phyloP scores from a whole-genome alignment of 495 filamentous ascomycete genomes.

The Xylona heveae region DNA sequence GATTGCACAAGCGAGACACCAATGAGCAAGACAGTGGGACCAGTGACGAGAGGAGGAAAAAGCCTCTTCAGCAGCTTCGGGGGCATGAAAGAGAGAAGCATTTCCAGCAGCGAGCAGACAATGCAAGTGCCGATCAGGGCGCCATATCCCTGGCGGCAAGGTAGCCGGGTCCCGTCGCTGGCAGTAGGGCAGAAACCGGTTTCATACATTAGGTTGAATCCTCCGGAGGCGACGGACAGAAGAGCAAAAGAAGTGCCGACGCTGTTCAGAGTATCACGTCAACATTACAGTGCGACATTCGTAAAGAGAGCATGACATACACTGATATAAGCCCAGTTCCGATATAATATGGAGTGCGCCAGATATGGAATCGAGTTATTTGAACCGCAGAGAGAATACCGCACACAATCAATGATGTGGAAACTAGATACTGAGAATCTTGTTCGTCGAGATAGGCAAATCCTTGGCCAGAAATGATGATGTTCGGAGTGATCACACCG shows the following conservation, averaged over 20 bases:
- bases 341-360: constrained; percentile 61
- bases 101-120: constrained; percentile 50
- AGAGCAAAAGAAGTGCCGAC: constrained; percentile 75
- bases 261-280: background rate
- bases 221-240: constrained; percentile 64
- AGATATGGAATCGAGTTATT: constrained; percentile 69
- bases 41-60: constrained; percentile 81
- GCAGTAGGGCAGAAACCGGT: constrained; percentile 56
- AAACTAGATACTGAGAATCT: constrained; percentile 63
- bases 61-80: constrained; percentile 47
- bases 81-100: constrained; percentile 54
- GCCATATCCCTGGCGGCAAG: constrained; percentile 73
- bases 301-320: background rate
- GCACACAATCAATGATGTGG: constrained; percentile 70
- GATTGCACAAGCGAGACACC: constrained; percentile 53
- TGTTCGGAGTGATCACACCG: constrained; percentile 53
- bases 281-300: too few relatives aligned
- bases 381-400: constrained; percentile 63
- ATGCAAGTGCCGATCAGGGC: constrained; percentile 58
- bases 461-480: constrained; percentile 42
- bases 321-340: constrained; percentile 81
- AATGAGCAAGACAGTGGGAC: constrained; percentile 61
- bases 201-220: constrained; percentile 65
- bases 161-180: constrained; percentile 39
- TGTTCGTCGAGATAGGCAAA: constrained; percentile 43